Conservation (phyloP, 331 rosid species). For the Pyrus hybrid region DNA sequence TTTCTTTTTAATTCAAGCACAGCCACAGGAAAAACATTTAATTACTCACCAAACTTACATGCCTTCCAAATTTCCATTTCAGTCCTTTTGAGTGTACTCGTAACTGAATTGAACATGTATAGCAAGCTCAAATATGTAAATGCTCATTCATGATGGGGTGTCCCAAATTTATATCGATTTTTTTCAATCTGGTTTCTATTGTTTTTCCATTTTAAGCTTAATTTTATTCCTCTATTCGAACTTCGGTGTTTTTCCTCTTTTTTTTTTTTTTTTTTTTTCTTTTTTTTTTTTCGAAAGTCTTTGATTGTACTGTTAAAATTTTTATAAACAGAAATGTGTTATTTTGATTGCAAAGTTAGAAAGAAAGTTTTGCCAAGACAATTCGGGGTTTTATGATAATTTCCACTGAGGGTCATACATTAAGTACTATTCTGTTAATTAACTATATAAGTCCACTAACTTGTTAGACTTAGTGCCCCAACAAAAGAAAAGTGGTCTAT, state of each 20-base stretch:
- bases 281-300: no score
- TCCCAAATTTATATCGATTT: background rate
- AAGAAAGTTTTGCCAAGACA: background rate
- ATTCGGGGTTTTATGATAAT: conserved; percentile 31
- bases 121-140: background rate
- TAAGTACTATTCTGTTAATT: background rate
- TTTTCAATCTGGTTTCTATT: background rate
- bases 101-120: background rate
- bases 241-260: no score
- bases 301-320: background rate
- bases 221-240: background rate
- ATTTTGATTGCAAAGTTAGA: background rate
- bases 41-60: conserved; percentile 6
- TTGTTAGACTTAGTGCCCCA: conserved; percentile 62
- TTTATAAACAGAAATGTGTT: no score
- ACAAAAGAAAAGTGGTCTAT: conserved; percentile 65
- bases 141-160: background rate
- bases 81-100: background rate
- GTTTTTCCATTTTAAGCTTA: background rate
- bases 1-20: conserved; percentile 16
- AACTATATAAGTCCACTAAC: conserved; percentile 43
- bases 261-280: no score
- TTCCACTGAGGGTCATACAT: conserved; percentile 22
- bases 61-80: conserved; percentile 31
- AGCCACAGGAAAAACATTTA: background rate